A percentile compares a stretch with the other conserved stretches of the same genome.
Evolutionary conservation across 768 basidiomycete genomes (phyloP).

Genomic region (Suillus subalutaceus): DNA sequence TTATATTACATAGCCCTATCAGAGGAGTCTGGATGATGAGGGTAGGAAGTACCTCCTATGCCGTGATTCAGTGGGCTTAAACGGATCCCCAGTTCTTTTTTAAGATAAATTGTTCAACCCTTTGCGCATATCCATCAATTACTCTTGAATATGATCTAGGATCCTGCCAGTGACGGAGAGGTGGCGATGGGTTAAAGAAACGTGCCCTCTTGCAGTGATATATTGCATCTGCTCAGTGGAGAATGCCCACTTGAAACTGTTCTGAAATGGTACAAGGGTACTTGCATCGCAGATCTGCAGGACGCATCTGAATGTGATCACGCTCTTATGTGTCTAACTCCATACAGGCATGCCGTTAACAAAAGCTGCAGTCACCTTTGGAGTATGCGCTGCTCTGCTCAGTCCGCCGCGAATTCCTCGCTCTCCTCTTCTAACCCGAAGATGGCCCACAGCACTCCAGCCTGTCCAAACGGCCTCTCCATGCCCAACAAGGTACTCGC

Average conservation of each 20-base stretch:
- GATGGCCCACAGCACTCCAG: conserved; percentile 73
- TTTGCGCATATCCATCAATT: no score
- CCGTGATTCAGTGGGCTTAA: background rate
- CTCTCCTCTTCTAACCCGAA: conserved; percentile 64
- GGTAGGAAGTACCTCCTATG: background rate
- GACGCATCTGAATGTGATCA: background rate
- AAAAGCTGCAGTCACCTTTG: background rate
- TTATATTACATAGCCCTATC: background rate
- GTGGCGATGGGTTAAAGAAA: background rate
- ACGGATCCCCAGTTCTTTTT: background rate
- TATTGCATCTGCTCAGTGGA: background rate
- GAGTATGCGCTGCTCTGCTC: background rate
- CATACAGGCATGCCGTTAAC: background rate
- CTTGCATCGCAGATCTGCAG: background rate
- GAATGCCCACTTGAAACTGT: background rate
- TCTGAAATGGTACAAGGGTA: background rate
- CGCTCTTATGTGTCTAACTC: background rate
- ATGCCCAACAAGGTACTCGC: conserved; percentile 81
- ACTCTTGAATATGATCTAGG: background rate
- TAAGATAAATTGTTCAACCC: background rate
- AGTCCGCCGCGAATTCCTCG: conserved; percentile 8
- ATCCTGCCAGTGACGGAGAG: background rate
- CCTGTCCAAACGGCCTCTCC: conserved; percentile 82
- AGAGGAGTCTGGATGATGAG: background rate
- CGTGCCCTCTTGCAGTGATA: background rate